phyloP scores from a whole-genome alignment of 176 grass and related monocot genomes.

The Pharus latifolius region DNA sequence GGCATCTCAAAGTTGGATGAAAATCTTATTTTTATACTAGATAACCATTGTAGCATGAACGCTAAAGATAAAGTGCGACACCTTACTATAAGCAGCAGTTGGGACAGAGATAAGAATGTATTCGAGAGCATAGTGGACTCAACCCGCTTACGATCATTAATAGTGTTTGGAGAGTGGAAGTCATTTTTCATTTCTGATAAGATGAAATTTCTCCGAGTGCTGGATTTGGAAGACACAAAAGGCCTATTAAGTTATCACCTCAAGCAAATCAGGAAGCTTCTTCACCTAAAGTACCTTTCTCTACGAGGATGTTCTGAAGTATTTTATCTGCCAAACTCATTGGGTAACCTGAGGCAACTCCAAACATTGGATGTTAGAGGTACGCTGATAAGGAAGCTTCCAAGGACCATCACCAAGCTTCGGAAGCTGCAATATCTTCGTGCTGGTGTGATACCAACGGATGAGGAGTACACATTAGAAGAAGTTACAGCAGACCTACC shows the following conservation, averaged over 20 bases:
- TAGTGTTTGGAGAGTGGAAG: neutral
- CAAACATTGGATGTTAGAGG: neutral
- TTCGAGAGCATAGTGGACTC: neutral
- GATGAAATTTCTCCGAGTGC: slow-evolving; percentile 18
- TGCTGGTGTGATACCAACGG: neutral
- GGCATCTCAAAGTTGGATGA: too few species aligned
- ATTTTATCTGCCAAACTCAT: neutral
- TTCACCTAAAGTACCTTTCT: slow-evolving; percentile 10
- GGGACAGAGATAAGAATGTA: neutral
- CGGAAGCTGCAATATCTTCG: neutral
- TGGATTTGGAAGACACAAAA: neutral
- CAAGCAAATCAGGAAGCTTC: neutral
- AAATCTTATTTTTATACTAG: neutral
- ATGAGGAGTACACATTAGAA: too few species aligned
- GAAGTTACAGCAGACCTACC: too few species aligned
- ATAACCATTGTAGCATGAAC: neutral
- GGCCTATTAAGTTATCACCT: neutral
- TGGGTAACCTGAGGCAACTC: neutral
- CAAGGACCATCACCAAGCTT: neutral
- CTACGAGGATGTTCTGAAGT: accelerated
- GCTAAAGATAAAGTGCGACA: neutral
- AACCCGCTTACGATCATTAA: slow-evolving; percentile 8
- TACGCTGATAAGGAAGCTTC: neutral
- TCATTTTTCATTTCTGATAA: neutral
- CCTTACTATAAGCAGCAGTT: neutral